These are phyloP conservation scores for Pachysolen tannophilus DNA, from an alignment of 805 yeast species.

Conservation along the genomic window DNA sequence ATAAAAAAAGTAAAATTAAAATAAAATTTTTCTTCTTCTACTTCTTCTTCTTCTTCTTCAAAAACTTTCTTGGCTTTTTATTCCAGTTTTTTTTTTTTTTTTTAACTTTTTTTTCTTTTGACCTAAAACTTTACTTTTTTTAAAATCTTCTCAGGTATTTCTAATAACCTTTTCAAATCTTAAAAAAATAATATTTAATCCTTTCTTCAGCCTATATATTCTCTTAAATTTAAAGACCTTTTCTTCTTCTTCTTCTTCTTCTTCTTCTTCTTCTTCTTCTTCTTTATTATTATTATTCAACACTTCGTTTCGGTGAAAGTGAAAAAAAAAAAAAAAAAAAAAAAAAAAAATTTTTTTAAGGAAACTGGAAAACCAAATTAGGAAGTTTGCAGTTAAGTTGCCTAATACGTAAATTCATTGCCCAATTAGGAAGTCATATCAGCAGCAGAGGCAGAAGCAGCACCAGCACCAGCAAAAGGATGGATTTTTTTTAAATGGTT, in stretches of 20 bases:
- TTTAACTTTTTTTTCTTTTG: too few relatives aligned
- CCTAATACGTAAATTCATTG: too few relatives aligned
- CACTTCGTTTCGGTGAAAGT: slow-evolving; percentile 5
- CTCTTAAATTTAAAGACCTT: slow-evolving; percentile 2
- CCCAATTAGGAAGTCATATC: too few relatives aligned
- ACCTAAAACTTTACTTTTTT: too few relatives aligned
- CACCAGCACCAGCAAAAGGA: too few relatives aligned
- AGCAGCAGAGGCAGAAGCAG: too few relatives aligned
- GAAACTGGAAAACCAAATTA: not conserved
- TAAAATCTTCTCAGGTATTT: slow-evolving; percentile 1
- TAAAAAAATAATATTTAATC: not conserved
- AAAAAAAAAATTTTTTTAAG: too few relatives aligned
- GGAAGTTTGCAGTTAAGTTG: slow-evolving; percentile 21
- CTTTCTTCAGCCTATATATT: not conserved
- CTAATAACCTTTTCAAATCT: not conserved
- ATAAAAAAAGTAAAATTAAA: not conserved
- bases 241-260: slow-evolving; percentile 1
- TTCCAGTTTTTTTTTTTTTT: too few relatives aligned
- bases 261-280: slow-evolving; percentile 6
- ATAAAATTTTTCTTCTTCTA: too few relatives aligned
- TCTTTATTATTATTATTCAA: slow-evolving; percentile 4
- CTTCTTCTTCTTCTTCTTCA: too few relatives aligned
- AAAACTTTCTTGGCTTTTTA: not conserved
- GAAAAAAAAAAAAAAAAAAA: too few relatives aligned
- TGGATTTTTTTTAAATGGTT: too few relatives aligned